Percentiles rank a stretch among this genome's conserved stretches.
phyloP scores from a whole-genome alignment of 202 grass and related monocot species.

The Saccharum hybrid region DNA sequence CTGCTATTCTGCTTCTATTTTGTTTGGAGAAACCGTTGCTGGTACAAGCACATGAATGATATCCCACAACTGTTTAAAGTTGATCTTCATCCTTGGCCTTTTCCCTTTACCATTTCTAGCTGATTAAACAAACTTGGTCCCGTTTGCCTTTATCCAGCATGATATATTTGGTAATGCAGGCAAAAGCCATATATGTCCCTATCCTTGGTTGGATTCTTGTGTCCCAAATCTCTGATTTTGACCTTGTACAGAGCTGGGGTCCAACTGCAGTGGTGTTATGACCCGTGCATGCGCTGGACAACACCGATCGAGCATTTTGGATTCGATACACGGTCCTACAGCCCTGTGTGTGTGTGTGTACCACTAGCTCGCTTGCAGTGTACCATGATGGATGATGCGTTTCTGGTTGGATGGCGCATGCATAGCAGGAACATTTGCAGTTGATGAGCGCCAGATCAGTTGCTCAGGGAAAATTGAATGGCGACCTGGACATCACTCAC shows the following conservation, averaged over 20 bases:
- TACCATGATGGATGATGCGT: background rate
- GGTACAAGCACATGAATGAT: constrained; percentile 5
- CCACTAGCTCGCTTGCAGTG: background rate
- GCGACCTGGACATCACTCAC: constrained; percentile 14
- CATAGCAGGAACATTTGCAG: constrained; percentile 10
- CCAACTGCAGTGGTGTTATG: background rate
- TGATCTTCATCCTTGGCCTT: background rate
- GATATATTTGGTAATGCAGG: background rate
- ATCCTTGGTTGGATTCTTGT: constrained; percentile 1
- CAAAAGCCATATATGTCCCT: background rate
- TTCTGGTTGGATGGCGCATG: background rate
- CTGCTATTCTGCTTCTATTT: background rate
- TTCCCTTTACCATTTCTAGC: background rate
- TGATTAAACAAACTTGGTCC: background rate
- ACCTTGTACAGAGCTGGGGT: background rate
- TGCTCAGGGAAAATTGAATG: background rate
- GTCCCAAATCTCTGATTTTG: background rate
- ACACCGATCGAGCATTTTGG: background rate
- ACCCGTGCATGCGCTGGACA: constrained; percentile 11
- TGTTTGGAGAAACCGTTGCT: constrained; percentile 1
- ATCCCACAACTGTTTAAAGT: constrained; percentile 4
- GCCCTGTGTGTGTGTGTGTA: background rate
- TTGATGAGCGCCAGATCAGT: background rate
- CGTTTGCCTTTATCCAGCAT: background rate
- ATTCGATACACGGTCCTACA: background rate